Evolutionary conservation across 1,284 basidiomycete species (phyloP).

Genomic region (Ceratorhiza oryzae-sativae): DNA sequence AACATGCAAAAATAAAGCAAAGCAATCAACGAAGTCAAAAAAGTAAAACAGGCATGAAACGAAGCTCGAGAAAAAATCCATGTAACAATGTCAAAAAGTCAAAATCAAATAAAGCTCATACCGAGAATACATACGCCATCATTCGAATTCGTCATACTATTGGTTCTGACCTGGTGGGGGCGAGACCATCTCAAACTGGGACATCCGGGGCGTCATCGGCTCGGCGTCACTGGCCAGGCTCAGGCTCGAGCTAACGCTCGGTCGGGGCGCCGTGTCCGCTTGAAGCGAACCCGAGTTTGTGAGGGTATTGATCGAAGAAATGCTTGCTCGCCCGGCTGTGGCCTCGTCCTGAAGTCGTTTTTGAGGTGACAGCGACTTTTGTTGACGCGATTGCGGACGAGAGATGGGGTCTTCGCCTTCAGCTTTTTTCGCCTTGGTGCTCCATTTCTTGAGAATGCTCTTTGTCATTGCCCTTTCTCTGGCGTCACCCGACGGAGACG

Average conservation of each 20-base stretch:
- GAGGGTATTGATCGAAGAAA: conserved; percentile 30
- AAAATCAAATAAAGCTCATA: conserved; percentile 8
- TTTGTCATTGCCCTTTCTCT: conserved; percentile 15
- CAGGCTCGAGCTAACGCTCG: conserved; percentile 30
- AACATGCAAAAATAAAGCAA: conserved; percentile 19
- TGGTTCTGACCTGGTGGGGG: conserved; percentile 15
- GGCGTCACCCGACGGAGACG: not conserved
- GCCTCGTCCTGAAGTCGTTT: not conserved
- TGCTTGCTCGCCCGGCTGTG: not conserved
- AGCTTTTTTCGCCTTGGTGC: conserved; percentile 4
- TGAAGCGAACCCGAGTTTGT: conserved; percentile 9
- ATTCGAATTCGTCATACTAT: conserved; percentile 6
- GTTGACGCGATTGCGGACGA: conserved; percentile 4
- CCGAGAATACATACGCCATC: conserved; percentile 9
- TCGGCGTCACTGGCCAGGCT: conserved; percentile 30
- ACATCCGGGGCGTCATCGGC: conserved; percentile 41
- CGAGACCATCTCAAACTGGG: conserved; percentile 42
- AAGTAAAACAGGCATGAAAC: conserved; percentile 13
- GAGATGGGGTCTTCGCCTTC: not conserved
- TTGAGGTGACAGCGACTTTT: conserved; percentile 2
- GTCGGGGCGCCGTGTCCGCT: conserved; percentile 20
- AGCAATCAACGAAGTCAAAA: not conserved
- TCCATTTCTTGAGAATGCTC: conserved; percentile 29
- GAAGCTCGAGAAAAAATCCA: conserved; percentile 14
- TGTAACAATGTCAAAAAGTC: conserved; percentile 3